Evolutionary conservation across 345 rosid species (phyloP), one percentile per base, ranked within the genome.

Genomic region (Brassica carinata): DNA sequence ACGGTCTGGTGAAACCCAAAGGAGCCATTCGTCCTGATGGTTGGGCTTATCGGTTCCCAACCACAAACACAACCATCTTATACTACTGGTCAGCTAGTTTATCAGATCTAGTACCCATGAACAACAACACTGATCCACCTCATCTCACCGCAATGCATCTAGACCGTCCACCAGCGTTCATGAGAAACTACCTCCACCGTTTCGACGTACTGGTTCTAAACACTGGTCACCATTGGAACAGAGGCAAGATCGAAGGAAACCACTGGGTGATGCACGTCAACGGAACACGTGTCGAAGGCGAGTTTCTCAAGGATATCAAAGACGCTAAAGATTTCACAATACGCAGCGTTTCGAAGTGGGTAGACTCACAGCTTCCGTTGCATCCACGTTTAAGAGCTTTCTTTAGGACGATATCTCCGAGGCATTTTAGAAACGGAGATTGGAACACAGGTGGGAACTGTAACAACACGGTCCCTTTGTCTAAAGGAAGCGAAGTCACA

Each of bases 171-270:
- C 91, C 93, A 51, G 88, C 84, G 15, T 89, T 92, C 87, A 80
- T 92, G 87, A 86, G 85, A 69, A 83, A 64, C 64, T 84, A 62
- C 71, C 87, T 92, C 71, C 84, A 81, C 75, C 82, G 69, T 14
- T 88, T 92, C 15, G 89, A 90, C 48, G 87, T 89, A 29, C 72
- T 92, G 67, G 87, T 92, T 73, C 89, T 92, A 11, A 90, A 92
- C 84, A 89, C 97, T 0, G 97, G 93, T 15, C 97, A 92, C 77
- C 94, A 92, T n/a, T 90, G 97, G 97, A 92, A 90, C 85, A 77
- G 85, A 84, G 93, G 93, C 3, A 92, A 92, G 77, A 79, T 92
- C n/a, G 82, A 75, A 67, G 89, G 83, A 26, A 92, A 92, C 73
- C 90, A 81, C 17, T 89, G 97, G 93, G 92, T 87, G 72, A 84